Percentiles rank a stretch among this genome's conserved stretches.
These are phyloP conservation scores for Trichosphaerium sp. DNA, from an alignment of 78 protist genomes.

Conservation along the genomic window DNA sequence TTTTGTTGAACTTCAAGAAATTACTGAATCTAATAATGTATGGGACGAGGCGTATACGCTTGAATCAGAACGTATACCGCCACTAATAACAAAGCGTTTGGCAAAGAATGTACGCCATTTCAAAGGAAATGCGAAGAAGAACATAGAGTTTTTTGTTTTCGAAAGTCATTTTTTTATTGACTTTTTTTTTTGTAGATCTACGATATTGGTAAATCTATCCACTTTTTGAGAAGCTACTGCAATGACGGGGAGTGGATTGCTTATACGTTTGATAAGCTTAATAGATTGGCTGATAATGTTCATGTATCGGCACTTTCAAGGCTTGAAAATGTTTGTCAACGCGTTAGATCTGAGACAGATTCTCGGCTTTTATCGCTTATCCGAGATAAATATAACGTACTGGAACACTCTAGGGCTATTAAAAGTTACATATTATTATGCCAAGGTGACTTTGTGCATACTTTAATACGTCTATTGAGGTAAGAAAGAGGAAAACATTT, in stretches of 20 bases:
- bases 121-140: too few relatives aligned
- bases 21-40: background rate
- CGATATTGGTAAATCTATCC: slow-evolving; percentile 54
- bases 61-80: background rate
- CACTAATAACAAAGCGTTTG: background rate
- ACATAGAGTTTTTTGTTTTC: too few relatives aligned
- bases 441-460: slow-evolving; percentile 73
- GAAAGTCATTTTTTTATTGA: too few relatives aligned
- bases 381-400: too few relatives aligned
- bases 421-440: slow-evolving; percentile 55
- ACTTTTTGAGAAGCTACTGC: slow-evolving; percentile 55
- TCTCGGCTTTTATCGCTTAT: background rate
- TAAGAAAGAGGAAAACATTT: background rate
- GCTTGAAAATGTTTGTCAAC: background rate
- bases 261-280: background rate
- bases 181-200: slow-evolving; percentile 20
- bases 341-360: background rate
- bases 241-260: background rate
- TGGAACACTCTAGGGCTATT: too few relatives aligned
- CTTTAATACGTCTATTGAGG: slow-evolving; percentile 51
- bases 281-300: background rate
- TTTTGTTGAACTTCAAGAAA: slow-evolving; percentile 16
- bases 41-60: slow-evolving; percentile 25
- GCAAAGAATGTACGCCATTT: too few relatives aligned
- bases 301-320: background rate